Evolutionary conservation across 306 rosid genomes (phyloP).

Genomic region (Corylus avellana): DNA sequence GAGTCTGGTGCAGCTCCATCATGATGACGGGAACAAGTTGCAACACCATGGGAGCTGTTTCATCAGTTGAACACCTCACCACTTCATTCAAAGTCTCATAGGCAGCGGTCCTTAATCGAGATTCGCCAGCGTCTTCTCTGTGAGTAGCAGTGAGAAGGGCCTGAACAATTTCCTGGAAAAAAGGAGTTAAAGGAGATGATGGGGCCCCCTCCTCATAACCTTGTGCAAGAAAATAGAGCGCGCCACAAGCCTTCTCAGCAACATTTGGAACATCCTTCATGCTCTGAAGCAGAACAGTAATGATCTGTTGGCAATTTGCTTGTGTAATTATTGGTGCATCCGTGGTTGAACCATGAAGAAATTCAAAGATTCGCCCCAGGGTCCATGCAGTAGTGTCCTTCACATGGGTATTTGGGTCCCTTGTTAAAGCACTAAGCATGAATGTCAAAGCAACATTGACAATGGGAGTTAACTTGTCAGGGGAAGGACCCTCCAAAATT

Average conservation of each 20-base stretch:
- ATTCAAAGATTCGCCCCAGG: conserved; percentile 88
- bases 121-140: conserved; percentile 85
- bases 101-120: conserved; percentile 78
- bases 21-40: conserved; percentile 74
- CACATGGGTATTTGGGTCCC: conserved; percentile 83
- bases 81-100: conserved; percentile 87
- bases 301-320: conserved; percentile 74
- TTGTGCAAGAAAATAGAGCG: conserved; percentile 85
- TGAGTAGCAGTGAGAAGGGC: conserved; percentile 76
- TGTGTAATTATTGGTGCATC: conserved; percentile 78
- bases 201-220: conserved; percentile 78
- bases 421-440: conserved; percentile 76
- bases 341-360: conserved; percentile 71
- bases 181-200: conserved; percentile 74
- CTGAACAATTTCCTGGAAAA: conserved; percentile 77
- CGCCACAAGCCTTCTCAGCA: conserved; percentile 95
- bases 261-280: conserved; percentile 94
- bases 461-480: conserved; percentile 65
- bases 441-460: conserved; percentile 72
- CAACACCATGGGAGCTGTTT: conserved; percentile 73
- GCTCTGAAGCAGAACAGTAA: conserved; percentile 86
- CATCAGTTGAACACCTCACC: conserved; percentile 84
- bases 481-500: conserved; percentile 89
- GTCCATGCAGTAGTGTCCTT: conserved; percentile 98
- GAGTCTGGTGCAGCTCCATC: conserved; percentile 79